Evolutionary conservation across 768 basidiomycete species (phyloP).

Genomic region (Suillus fuscotomentosus): DNA sequence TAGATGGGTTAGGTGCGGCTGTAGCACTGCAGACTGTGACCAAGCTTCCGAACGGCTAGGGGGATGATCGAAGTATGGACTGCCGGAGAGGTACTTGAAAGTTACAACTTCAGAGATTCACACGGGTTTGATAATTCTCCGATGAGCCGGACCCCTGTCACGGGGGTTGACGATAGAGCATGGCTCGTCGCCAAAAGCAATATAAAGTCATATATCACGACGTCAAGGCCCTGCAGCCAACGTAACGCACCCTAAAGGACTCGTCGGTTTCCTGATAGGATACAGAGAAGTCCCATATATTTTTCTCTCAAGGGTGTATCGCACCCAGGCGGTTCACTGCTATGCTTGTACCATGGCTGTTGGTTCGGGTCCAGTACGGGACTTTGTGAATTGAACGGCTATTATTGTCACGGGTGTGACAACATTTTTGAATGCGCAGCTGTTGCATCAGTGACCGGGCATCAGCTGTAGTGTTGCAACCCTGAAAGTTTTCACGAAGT

Average conservation of each 20-base stretch:
- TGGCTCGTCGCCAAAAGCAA: no score
- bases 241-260: no score
- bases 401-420: background rate
- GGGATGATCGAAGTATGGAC: background rate
- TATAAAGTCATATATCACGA: no score
- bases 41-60: background rate
- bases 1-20: background rate
- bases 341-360: background rate
- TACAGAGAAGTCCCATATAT: no score
- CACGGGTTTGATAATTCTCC: background rate
- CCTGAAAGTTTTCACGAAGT: constrained; percentile 2
- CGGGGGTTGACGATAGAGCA: background rate
- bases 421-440: background rate
- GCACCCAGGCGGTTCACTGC: no score
- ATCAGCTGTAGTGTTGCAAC: background rate
- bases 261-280: no score
- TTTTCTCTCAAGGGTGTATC: no score
- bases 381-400: background rate
- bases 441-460: background rate
- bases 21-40: background rate
- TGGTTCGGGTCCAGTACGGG: background rate
- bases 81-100: background rate
- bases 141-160: background rate
- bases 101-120: background rate
- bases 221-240: no score